Percentiles rank a stretch among this genome's conserved stretches.
These are phyloP conservation scores for Apiospora aurea DNA, from an alignment of 2,329 filamentous ascomycete genomes.

Conservation along the genomic window DNA sequence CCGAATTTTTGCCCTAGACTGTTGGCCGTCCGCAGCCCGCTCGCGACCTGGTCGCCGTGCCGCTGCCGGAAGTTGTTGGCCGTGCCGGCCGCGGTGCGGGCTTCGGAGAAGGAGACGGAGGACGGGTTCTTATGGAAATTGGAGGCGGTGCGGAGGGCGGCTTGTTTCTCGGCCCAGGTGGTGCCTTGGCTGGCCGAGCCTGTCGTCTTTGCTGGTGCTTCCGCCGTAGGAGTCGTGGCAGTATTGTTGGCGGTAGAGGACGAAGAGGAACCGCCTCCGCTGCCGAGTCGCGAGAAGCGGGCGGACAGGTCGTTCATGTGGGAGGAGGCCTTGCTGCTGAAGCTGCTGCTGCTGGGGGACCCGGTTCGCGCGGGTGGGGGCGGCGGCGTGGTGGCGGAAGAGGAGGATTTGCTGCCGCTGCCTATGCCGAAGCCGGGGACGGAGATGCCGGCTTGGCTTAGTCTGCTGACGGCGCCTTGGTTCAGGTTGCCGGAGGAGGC, in stretches of 20 bases:
- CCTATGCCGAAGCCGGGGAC: conserved; percentile 81
- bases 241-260: conserved; percentile 28
- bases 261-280: conserved; percentile 40
- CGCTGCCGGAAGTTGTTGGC: conserved; percentile 74
- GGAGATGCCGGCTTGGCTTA: conserved; percentile 77
- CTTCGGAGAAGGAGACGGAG: conserved; percentile 66
- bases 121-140: conserved; percentile 67
- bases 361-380: conserved; percentile 36
- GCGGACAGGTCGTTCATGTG: conserved; percentile 73
- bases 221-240: neutral
- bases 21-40: conserved; percentile 64
- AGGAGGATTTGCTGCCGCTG: conserved; percentile 39
- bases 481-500: conserved; percentile 46
- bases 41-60: conserved; percentile 71
- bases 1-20: conserved; percentile 68
- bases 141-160: conserved; percentile 66
- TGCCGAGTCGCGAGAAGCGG: conserved; percentile 64
- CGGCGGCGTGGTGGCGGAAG: conserved; percentile 34
- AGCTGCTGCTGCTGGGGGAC: conserved; percentile 27
- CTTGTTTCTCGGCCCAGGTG: conserved; percentile 62
- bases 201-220: conserved; percentile 23
- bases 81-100: conserved; percentile 63
- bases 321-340: conserved; percentile 32
- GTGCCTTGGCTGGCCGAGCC: neutral
- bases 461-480: conserved; percentile 66